Evolutionary conservation across 1,139 yeast species (phyloP), one percentile per base, ranked within the genome.

Genomic region (Geotrichum candidum): DNA sequence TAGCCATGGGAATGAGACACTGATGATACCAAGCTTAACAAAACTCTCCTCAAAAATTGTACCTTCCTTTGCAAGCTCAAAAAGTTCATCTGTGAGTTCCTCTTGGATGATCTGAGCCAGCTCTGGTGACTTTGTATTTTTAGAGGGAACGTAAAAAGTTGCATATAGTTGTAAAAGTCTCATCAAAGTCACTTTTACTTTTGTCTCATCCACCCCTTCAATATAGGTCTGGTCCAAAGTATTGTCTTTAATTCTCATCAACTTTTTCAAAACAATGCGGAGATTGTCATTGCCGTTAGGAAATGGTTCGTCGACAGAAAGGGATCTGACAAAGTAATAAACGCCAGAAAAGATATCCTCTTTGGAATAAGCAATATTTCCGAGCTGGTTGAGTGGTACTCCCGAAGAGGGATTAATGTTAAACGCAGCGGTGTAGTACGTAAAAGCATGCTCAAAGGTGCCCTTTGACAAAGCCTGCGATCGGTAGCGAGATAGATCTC

Each of bases 401-500:
- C 65, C 65, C 18, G 58, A 51, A 10, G 58, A 51, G 51, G 69
- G 68, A 10, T 57, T 45, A 10, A 66, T 61, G 5, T 54, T 62
- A 13, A 61, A 51, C 18, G 70, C 69, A 1, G 66, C 61, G 1
- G 63, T 53, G 61, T 69, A 69, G 57, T 69, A 69, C 23, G 64
- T 61, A 27, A 52, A 50, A 2, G 71, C 67, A 51, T 68, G 67
- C n/a, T 53, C 51, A 11, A 15, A 23, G 2, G 54, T 27, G 15
- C 51, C 50, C 7, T 54, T 54, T 2, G 51, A 35, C 6, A 33
- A 27, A 35, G 45, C 56, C 23, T 46, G 53, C 13, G 56, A 35
- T 13, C 67, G 59, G 58, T 69, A 69, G 22, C 69, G 63, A n/a
- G 68, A 63, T 27, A 68, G 35, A 55, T 69, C 70, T 5, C 72